Base-by-base conservation (phyloP, 75 land plant genomes). In the Chamaecyparis obtusa region DNA sequence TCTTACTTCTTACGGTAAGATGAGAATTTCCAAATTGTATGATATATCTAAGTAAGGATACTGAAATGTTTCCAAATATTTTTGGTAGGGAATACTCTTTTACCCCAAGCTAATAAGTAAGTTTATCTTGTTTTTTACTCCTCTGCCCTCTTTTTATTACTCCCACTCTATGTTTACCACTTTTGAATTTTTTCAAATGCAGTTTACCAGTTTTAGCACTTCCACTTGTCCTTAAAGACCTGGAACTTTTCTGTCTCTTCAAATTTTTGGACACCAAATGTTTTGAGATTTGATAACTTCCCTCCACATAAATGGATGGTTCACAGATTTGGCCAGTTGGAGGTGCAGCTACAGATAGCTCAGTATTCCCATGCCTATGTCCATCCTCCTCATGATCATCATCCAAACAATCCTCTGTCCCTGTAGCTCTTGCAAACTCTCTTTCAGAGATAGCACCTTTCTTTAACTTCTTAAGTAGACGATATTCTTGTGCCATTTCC, bases 391-490 rank as follows among this genome's bases (percentile, higher is more conserved):
- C 35, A 27, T 67, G n/a, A 60, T 89, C 89, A 39, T 49, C 87
- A 84, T 55, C 56, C 48, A 39, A 54, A 46, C 71, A 49, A 72
- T 85, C 87, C 33, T 91, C 96, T 44, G 89, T 87, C 37, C 93
- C 94, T 14, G 88, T 94, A 27, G 93, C 91, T 76, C 89, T 92
- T 21, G 90, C 94, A 90, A 88, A 97, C 79, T 97, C 99, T 33
- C 49, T 87, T 89, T 98, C 99, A 89, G 92, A 91, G 44, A 98
- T 94, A 9, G 69, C 48, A 15, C 99, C 99, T 67, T 91, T 94
- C 88, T 96, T 98, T 51, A 98, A 91, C 89, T 97, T 98, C 78
- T 96, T 97, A 64, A 98, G 89, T 19, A 98, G 87, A 17, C 95
- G 93, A 87, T 98, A 98, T 19, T 98, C 99, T 35, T 87, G 85